Evolutionary conservation across 2,329 filamentous ascomycete genomes (phyloP), one percentile per base, ranked within the genome.

Genomic region (Pseudopithomyces maydicus): DNA sequence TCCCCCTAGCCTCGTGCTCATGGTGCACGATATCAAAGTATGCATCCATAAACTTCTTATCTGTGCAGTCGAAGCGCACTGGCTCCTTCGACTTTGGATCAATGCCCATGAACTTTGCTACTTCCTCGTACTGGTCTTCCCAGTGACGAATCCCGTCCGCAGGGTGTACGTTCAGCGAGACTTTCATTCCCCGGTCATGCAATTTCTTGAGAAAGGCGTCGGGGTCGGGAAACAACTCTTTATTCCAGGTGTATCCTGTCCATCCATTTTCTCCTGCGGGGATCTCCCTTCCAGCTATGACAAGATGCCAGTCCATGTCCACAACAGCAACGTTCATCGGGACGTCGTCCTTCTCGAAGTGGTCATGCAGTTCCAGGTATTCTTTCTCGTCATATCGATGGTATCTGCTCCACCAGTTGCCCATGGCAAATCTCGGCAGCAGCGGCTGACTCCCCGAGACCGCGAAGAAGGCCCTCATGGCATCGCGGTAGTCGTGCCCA

Each of bases 261-360:
- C 83, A 86, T 17, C 84, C 84, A n/a, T 79, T 79, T 19, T 66
- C 58, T 7, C 68, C 68, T 11, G 64, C 59, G 17, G 62, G 69
- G 26, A 68, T 64, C 52, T 77, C 71, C 11, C 70, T 79, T 68
- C 59, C 64, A 60, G 50, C n/a, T 5, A 47, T 54, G 1, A 87
- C 84, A 42, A 82, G 69, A 71, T 88, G 86, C 86, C 86, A 88
- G 67, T 88, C 86, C 85, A 88, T 88, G 64, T 89, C 86, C 3
- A 88, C 71, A 0, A 88, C 84, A 1, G 81, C 85, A 6, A 87
- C 84, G 5, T 80, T 83, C 36, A 88, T 73, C 0, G 86, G 86
- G 6, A 88, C 80, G 0, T 77, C 70, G 22, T 83, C 72, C 8
- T 73, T 70, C 4, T 74, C 67, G 60, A 88, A 88, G 48, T 78